Evolutionary conservation across 495 filamentous ascomycete genomes (phyloP).

Genomic region (Corynascus novoguineensis): DNA sequence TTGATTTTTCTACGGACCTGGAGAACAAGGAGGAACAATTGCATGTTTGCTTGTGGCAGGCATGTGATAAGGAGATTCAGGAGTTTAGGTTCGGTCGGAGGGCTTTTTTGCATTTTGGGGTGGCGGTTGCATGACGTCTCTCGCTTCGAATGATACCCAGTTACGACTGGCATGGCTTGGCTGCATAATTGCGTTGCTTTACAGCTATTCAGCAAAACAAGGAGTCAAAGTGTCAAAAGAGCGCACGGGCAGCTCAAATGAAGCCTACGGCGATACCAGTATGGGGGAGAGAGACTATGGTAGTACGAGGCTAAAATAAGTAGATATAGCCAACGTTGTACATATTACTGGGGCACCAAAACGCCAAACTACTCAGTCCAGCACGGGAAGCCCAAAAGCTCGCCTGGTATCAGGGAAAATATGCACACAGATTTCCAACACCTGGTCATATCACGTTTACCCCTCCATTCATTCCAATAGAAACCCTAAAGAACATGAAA

Average conservation of each 20-base stretch:
- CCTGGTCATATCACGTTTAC: too few relatives aligned
- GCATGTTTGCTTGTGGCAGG: too few relatives aligned
- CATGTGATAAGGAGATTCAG: neutral
- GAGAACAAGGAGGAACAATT: too few relatives aligned
- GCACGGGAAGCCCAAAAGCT: too few relatives aligned
- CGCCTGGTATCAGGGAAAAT: too few relatives aligned
- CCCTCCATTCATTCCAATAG: too few relatives aligned
- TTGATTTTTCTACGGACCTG: neutral
- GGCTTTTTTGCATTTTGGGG: neutral
- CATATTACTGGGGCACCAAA: too few relatives aligned
- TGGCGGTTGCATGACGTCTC: neutral
- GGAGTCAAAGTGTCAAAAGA: neutral
- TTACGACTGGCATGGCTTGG: neutral
- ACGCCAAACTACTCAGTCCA: too few relatives aligned
- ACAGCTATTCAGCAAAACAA: neutral
- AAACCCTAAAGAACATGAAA: neutral
- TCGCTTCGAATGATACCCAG: conserved; percentile 4
- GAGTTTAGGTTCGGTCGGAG: neutral
- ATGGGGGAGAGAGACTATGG: too few relatives aligned
- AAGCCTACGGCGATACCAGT: neutral
- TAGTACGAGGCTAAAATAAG: too few relatives aligned
- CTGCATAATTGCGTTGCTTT: neutral
- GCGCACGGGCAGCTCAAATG: neutral
- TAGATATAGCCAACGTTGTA: too few relatives aligned
- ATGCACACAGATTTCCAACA: too few relatives aligned